Conservation (phyloP, 2,329 filamentous ascomycete species). For the Eutypa lata region DNA sequence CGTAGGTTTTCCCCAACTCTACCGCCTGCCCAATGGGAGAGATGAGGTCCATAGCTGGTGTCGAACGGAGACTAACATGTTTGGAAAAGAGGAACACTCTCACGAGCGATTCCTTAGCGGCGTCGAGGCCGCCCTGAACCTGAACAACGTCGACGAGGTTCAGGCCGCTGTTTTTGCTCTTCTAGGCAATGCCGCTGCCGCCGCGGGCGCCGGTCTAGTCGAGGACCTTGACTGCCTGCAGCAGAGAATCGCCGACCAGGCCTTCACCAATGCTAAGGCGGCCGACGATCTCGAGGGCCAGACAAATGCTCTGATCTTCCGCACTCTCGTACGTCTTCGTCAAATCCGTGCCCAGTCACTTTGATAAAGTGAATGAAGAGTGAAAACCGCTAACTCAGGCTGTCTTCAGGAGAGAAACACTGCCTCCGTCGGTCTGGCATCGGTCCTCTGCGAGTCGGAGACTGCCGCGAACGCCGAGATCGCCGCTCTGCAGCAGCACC, state of each 20-base stretch:
- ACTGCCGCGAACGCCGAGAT: conserved; percentile 64
- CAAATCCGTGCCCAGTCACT: conserved; percentile 32
- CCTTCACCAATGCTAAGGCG: conserved; percentile 57
- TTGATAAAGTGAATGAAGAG: not conserved
- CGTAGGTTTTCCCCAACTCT: conserved; percentile 17
- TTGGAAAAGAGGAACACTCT: conserved; percentile 28
- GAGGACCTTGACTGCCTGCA: conserved; percentile 42
- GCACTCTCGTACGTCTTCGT: conserved; percentile 53
- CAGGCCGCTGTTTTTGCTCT: conserved; percentile 29
- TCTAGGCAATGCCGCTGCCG: conserved; percentile 46
- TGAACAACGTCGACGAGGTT: conserved; percentile 30
- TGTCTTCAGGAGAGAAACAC: conserved; percentile 57
- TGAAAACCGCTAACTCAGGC: conserved; percentile 2
- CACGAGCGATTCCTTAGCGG: conserved; percentile 28
- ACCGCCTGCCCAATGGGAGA: not conserved
- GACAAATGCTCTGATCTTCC: conserved; percentile 52
- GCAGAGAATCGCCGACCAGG: conserved; percentile 53
- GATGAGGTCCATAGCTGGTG: not conserved
- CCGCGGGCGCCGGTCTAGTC: conserved; percentile 37
- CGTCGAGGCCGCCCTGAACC: conserved; percentile 23
- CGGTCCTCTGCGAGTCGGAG: conserved; percentile 51
- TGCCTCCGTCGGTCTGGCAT: conserved; percentile 52
- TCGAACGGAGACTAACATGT: conserved; percentile 5
- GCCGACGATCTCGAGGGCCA: conserved; percentile 49
- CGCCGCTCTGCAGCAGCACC: conserved; percentile 60